phyloP scores from a whole-genome alignment of 208 protist genomes.

The Trypanosoma boissoni region DNA sequence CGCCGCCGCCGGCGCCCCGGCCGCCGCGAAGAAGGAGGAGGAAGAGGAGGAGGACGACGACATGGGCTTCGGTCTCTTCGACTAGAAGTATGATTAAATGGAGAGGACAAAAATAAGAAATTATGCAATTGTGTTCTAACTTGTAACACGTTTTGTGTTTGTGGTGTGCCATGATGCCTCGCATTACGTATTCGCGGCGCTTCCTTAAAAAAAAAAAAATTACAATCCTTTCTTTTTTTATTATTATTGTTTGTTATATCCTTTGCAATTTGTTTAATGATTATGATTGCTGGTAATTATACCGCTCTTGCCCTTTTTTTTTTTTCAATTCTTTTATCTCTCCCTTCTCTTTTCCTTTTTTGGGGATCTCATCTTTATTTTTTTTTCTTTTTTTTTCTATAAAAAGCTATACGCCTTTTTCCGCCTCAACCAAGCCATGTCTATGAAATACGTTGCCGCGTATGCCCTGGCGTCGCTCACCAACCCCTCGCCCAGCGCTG shows the following conservation, averaged over 20 bases:
- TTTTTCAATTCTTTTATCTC: slow-evolving; percentile 13
- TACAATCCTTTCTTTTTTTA: too few species aligned
- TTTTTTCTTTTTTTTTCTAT: slow-evolving; percentile 10
- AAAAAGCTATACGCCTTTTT: slow-evolving; percentile 11
- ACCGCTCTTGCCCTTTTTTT: slow-evolving; percentile 9
- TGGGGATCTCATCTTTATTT: slow-evolving; percentile 11
- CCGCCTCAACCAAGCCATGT: slow-evolving; percentile 39
- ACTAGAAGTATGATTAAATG: too few species aligned
- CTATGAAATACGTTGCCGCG: slow-evolving; percentile 91
- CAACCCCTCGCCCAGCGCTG: slow-evolving; percentile 67
- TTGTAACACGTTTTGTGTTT: too few species aligned
- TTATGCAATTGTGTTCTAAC: too few species aligned
- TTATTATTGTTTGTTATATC: too few species aligned
- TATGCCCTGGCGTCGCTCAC: slow-evolving; percentile 86
- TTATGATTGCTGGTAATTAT: not conserved
- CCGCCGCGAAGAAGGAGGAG: slow-evolving; percentile 54
- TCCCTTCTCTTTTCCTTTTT: slow-evolving; percentile 19
- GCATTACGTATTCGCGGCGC: too few species aligned
- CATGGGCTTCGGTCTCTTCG: slow-evolving; percentile 90
- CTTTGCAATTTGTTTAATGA: too few species aligned
- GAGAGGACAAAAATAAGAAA: too few species aligned
- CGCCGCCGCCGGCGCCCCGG: slow-evolving; percentile 32
- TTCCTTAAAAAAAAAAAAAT: too few species aligned
- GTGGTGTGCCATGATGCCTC: too few species aligned
- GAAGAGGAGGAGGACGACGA: slow-evolving; percentile 89